Conservation (phyloP, 148 eudicot genomes). For the Nepenthes mirabilis region DNA sequence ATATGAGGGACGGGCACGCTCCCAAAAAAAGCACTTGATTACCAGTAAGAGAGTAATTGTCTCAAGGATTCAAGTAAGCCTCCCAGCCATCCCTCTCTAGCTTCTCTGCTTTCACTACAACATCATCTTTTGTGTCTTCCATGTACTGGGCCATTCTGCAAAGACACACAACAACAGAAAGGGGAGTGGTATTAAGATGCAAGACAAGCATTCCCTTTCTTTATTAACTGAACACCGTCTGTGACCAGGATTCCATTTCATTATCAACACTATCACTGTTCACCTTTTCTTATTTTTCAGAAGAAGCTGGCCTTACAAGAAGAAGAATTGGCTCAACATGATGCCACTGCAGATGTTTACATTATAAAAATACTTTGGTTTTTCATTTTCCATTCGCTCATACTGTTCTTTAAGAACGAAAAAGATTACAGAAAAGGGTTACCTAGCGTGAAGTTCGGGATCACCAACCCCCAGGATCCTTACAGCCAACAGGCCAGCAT, state of each 20-base stretch:
- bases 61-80: conserved; percentile 40
- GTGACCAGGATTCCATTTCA: too few species aligned
- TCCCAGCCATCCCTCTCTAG: conserved; percentile 65
- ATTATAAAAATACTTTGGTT: too few species aligned
- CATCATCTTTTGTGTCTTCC: conserved; percentile 54
- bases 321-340: too few species aligned
- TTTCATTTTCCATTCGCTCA: too few species aligned
- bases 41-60: not conserved
- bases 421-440: conserved; percentile 4
- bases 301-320: too few species aligned
- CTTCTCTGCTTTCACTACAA: conserved; percentile 50
- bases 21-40: too few species aligned
- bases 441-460: conserved; percentile 60
- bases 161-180: not conserved
- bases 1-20: too few species aligned
- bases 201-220: not conserved
- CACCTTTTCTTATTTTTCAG: too few species aligned
- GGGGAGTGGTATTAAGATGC: conserved; percentile 5
- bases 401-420: too few species aligned
- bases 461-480: conserved; percentile 67
- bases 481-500: conserved; percentile 81
- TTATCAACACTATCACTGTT: too few species aligned
- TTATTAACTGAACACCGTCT: too few species aligned
- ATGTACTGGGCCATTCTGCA: conserved; percentile 71
- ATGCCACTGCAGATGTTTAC: too few species aligned